phyloP scores from a whole-genome alignment of 2,329 filamentous ascomycete species.

The Tolypocladium amazonense region DNA sequence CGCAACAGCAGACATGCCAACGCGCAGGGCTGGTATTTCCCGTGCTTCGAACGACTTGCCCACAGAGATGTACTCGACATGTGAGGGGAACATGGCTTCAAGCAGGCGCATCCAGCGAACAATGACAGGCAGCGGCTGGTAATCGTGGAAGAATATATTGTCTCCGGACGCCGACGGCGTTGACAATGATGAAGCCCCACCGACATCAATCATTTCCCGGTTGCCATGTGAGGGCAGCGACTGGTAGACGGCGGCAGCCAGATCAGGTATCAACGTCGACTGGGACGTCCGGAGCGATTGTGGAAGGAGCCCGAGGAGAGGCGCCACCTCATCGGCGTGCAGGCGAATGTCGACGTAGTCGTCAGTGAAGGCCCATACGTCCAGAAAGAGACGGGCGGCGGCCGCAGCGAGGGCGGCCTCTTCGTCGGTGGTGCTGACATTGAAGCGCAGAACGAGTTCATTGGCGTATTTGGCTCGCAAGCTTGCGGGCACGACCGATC shows the following conservation, averaged over 20 bases:
- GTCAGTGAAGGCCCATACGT: conserved; percentile 79
- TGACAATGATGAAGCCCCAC: conserved; percentile 16
- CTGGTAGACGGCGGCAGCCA: conserved; percentile 66
- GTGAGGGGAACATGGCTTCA: conserved; percentile 78
- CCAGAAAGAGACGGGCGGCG: conserved; percentile 65
- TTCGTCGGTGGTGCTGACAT: conserved; percentile 58
- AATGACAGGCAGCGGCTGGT: conserved; percentile 76
- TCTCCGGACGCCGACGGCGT: conserved; percentile 31
- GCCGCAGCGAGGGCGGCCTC: conserved; percentile 63
- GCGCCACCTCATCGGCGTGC: conserved; percentile 63
- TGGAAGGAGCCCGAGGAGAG: conserved; percentile 70
- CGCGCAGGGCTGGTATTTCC: conserved; percentile 70
- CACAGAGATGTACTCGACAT: conserved; percentile 62
- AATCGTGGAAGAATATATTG: conserved; percentile 84
- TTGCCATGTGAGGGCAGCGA: conserved; percentile 16
- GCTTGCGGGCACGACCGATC: conserved; percentile 15
- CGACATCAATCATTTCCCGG: conserved; percentile 9
- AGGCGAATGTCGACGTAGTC: conserved; percentile 80
- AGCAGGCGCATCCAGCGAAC: conserved; percentile 87
- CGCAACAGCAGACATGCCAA: conserved; percentile 47
- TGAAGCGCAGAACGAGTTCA: conserved; percentile 86
- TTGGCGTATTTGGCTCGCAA: conserved; percentile 51
- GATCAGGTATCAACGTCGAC: conserved; percentile 66
- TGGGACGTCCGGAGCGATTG: conserved; percentile 60
- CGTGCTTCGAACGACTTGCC: conserved; percentile 84